Percentiles rank a stretch among this genome's conserved stretches.
Conservation (phyloP, 2,329 filamentous ascomycete genomes). For the Epichloe baconii region DNA sequence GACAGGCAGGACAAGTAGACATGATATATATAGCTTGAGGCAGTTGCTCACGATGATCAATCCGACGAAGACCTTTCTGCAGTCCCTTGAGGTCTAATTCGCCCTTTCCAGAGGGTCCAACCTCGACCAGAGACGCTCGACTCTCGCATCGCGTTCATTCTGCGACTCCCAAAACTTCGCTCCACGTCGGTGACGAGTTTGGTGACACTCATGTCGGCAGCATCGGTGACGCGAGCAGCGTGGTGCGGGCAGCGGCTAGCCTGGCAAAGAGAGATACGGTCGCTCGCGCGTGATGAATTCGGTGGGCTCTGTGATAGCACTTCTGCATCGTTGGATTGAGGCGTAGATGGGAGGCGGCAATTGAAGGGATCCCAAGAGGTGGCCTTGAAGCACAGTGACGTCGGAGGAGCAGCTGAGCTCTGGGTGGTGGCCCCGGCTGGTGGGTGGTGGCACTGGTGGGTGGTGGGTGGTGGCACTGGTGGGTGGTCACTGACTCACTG, state of each 20-base stretch:
- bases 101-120: slow-evolving; percentile 64
- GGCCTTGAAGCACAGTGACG: slow-evolving; percentile 5
- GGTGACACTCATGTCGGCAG: slow-evolving; percentile 25
- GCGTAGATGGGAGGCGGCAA: not conserved
- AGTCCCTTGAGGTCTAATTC: slow-evolving; percentile 75
- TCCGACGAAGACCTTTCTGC: slow-evolving; percentile 70
- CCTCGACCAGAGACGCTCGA: slow-evolving; percentile 72
- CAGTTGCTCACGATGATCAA: slow-evolving; percentile 73
- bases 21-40: not conserved
- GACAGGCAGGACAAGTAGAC: not conserved
- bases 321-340: slow-evolving; percentile 6
- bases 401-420: slow-evolving; percentile 1
- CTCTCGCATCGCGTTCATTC: slow-evolving; percentile 65
- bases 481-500: too few relatives aligned
- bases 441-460: too few relatives aligned
- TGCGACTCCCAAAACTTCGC: slow-evolving; percentile 65
- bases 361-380: slow-evolving; percentile 1
- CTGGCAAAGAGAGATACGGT: slow-evolving; percentile 2
- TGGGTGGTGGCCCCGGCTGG: not conserved
- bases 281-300: slow-evolving; percentile 7
- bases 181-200: slow-evolving; percentile 38
- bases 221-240: slow-evolving; percentile 13
- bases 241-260: slow-evolving; percentile 10
- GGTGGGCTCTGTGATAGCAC: slow-evolving; percentile 3
- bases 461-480: too few relatives aligned